These are phyloP conservation scores for Cotoneaster glaucophyllus DNA, from an alignment of 306 rosid species.

Conservation along the genomic window DNA sequence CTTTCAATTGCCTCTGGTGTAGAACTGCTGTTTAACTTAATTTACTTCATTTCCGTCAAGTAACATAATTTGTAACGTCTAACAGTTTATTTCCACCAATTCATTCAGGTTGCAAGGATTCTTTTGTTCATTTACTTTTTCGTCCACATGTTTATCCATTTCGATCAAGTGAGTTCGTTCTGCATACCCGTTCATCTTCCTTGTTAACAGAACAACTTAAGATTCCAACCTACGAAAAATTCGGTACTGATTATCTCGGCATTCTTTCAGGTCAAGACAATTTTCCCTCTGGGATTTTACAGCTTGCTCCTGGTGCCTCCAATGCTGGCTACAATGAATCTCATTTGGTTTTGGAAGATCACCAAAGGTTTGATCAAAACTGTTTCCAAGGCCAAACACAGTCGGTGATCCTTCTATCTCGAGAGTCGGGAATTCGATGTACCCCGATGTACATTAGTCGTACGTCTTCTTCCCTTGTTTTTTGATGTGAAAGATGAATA, in stretches of 20 bases:
- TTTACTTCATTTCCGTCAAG: not conserved
- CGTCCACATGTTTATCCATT: constrained; percentile 61
- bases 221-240: not conserved
- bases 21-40: not conserved
- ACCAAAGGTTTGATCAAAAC: constrained; percentile 76
- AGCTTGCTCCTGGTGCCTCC: constrained; percentile 59
- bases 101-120: constrained; percentile 73
- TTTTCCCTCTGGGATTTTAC: constrained; percentile 66
- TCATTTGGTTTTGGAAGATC: constrained; percentile 93
- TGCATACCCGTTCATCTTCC: not conserved
- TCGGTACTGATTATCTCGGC: not conserved
- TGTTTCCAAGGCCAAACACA: constrained; percentile 54
- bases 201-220: not conserved
- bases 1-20: too few relatives aligned
- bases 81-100: not conserved
- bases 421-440: not conserved
- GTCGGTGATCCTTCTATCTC: constrained; percentile 33
- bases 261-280: constrained; percentile 49
- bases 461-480: not conserved
- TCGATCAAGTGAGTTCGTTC: constrained; percentile 58
- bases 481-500: not conserved
- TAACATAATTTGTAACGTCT: not conserved
- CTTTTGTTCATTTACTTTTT: constrained; percentile 67
- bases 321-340: constrained; percentile 49
- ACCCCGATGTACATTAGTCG: constrained; percentile 6